These are phyloP conservation scores for Erodium moschatum DNA, from an alignment of 441 rosid genomes.

Conservation along the genomic window DNA sequence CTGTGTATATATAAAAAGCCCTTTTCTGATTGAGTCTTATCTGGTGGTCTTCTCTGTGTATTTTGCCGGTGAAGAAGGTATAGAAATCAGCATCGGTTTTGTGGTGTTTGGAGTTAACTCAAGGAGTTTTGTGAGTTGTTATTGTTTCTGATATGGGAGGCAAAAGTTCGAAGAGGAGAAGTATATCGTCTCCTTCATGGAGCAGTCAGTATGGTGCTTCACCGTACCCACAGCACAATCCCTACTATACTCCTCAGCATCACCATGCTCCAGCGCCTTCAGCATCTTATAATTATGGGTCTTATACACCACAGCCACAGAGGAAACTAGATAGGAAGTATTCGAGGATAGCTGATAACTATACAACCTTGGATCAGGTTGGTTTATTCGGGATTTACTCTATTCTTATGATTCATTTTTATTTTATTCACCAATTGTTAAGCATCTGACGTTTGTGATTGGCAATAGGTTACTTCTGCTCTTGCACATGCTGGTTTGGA, in stretches of 20 bases:
- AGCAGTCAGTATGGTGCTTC: too few species aligned
- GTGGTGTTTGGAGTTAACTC: neutral
- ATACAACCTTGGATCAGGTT: slow-evolving; percentile 79
- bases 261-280: neutral
- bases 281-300: too few species aligned
- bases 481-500: slow-evolving; percentile 62
- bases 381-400: too few species aligned
- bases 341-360: slow-evolving; percentile 73
- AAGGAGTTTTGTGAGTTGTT: neutral
- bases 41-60: neutral
- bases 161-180: slow-evolving; percentile 1
- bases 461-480: slow-evolving; percentile 49
- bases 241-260: slow-evolving; percentile 34
- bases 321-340: slow-evolving; percentile 52
- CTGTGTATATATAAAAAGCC: neutral
- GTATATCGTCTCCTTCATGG: too few species aligned
- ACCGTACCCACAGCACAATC: slow-evolving; percentile 15
- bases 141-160: neutral
- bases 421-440: too few species aligned
- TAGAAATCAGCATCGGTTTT: neutral
- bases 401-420: too few species aligned
- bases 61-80: neutral
- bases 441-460: too few species aligned
- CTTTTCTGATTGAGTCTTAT: neutral
- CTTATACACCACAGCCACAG: slow-evolving; percentile 16